Conservation (phyloP, 2,329 filamentous ascomycete genomes). For the Cryphonectria japonica region DNA sequence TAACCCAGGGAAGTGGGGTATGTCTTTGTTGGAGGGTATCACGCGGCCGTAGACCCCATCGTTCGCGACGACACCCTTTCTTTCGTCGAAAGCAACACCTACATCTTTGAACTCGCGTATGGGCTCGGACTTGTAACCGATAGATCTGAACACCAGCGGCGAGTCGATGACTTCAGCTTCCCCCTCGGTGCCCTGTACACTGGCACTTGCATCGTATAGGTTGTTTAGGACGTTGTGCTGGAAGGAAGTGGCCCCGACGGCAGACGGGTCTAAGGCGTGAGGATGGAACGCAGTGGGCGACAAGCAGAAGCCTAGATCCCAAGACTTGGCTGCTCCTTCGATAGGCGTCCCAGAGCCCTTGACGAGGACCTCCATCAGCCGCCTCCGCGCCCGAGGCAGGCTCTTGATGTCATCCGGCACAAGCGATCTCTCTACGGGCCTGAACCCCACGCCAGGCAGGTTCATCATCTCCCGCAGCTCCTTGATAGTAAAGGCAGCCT, state of each 20-base stretch:
- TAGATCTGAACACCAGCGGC: constrained; percentile 83
- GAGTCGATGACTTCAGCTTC: constrained; percentile 61
- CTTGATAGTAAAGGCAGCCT: constrained; percentile 95
- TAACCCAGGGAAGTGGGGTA: constrained; percentile 62
- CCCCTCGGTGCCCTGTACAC: constrained; percentile 50
- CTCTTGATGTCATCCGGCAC: constrained; percentile 68
- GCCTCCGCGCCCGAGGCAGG: constrained; percentile 75
- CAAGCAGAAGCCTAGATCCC: constrained; percentile 86
- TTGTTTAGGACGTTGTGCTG: constrained; percentile 61
- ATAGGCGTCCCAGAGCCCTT: constrained; percentile 68
- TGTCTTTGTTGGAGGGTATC: constrained; percentile 37
- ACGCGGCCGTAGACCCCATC: constrained; percentile 77
- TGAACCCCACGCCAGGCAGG: constrained; percentile 72
- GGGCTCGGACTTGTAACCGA: constrained; percentile 85
- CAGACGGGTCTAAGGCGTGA: constrained; percentile 46
- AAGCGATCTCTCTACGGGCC: constrained; percentile 66
- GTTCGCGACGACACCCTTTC: constrained; percentile 78
- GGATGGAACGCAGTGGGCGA: constrained; percentile 72
- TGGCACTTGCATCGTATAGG: constrained; percentile 56
- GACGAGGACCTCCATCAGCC: constrained; percentile 78
- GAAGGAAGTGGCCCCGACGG: constrained; percentile 70
- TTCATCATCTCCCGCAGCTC: constrained; percentile 88
- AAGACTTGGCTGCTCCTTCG: constrained; percentile 63
- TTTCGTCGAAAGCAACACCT: constrained; percentile 76
- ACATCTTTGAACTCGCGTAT: constrained; percentile 75